These are phyloP conservation scores for Apiospora kogelbergensis DNA, from an alignment of 2,329 filamentous ascomycete species.

Conservation along the genomic window DNA sequence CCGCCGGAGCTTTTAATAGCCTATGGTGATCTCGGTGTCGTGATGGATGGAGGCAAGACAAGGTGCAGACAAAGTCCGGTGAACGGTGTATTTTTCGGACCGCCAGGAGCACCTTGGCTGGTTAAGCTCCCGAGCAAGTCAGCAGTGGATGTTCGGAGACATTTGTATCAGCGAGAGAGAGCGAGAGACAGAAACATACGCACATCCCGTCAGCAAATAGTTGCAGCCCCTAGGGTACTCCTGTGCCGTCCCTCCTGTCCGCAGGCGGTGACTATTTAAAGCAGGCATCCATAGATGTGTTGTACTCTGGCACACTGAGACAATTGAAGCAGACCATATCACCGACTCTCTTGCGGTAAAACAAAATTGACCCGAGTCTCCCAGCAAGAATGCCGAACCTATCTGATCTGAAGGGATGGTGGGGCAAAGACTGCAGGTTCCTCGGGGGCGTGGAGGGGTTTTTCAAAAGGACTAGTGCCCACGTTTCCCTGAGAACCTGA, in stretches of 20 bases:
- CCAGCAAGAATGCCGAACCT: conserved; percentile 3
- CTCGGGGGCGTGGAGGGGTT: not conserved
- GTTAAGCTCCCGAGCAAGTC: not conserved
- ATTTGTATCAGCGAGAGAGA: not conserved
- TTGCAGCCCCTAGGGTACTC: not conserved
- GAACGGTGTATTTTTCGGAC: not conserved
- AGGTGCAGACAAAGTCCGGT: not conserved
- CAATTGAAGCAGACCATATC: not conserved
- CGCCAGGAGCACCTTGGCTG: not conserved
- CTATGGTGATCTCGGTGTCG: not conserved
- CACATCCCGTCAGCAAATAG: not conserved
- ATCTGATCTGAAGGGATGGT: no score
- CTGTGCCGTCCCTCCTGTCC: not conserved
- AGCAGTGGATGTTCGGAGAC: not conserved
- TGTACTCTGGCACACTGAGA: not conserved
- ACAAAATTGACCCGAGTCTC: not conserved
- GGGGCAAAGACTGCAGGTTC: conserved; percentile 1
- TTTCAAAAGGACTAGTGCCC: not conserved
- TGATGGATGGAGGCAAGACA: not conserved
- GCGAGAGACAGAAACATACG: not conserved
- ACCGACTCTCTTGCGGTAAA: not conserved
- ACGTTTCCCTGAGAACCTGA: not conserved
- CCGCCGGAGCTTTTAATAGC: conserved; percentile 4
- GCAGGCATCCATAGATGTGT: not conserved
- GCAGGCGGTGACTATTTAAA: not conserved